Evolutionary conservation across 176 grass and related monocot species (phyloP), one percentile per base, ranked within the genome.

Genomic region (Aegilops bicornis): DNA sequence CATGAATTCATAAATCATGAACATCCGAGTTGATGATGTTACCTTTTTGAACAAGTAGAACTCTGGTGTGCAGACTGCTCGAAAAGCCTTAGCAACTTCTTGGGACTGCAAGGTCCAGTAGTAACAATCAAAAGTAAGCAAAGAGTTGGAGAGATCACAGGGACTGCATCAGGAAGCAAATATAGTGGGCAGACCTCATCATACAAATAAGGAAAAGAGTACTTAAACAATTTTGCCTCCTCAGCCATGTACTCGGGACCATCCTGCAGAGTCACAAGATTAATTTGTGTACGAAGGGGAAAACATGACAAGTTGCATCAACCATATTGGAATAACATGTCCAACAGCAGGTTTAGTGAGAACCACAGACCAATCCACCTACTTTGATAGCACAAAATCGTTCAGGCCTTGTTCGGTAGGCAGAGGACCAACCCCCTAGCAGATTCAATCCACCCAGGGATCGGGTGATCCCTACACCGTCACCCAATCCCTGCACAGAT

Each of bases 21-120:
- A 5, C 23, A 37, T 71, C 19, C 1, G 54, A 17, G 79, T 58
- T 2, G 29, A 83, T 66, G 42, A 19, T 35, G 35, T 83, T 76
- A 95, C 93, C 45, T 98, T 98, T 82, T 95, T 98, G 75, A 93
- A 98, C 78, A 98, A 90, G 83, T 81, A 95, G 84, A 98, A 98
- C 76, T 95, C 93, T 35, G 96, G 96, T 7, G 96, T 98, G 86
- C 96, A 98, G 48, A 90, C 88, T 47, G 96, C 96, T 87, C 88
- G 84, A 89, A 95, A 98, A 86, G 96, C 93, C 20, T 87, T 92
- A 10, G 96, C 96, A 85, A 92, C 96, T 82, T 98, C 93, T 86
- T 98, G 96, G 3, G 93, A 86, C 96, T 98, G 79, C 45, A 92
- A 61, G 13, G 7, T 75, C n/a, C 42, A 29, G 42, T 71, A 75